Evolutionary conservation across 2,329 filamentous ascomycete genomes (phyloP).

Genomic region (Penicillium sp.): DNA sequence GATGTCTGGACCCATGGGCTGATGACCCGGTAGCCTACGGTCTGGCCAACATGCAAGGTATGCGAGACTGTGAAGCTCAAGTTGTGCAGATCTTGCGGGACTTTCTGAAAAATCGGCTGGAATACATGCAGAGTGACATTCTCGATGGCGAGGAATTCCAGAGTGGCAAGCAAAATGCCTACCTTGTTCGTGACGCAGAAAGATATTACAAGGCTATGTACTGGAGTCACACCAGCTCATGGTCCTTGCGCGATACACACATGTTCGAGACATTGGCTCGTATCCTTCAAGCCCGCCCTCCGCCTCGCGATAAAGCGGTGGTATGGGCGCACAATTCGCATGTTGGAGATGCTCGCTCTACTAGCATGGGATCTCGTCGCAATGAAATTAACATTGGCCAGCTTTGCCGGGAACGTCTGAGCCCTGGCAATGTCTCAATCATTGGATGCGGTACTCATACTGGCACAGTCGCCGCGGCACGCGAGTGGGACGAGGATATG

Average conservation of each 20-base stretch:
- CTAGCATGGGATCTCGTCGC: slow-evolving; percentile 46
- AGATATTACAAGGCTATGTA: slow-evolving; percentile 55
- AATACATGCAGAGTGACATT: slow-evolving; percentile 34
- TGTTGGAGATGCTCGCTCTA: slow-evolving; percentile 54
- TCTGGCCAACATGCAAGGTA: slow-evolving; percentile 40
- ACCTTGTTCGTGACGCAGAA: slow-evolving; percentile 50
- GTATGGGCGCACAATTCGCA: slow-evolving; percentile 57
- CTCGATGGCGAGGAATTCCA: slow-evolving; percentile 49
- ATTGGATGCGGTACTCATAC: slow-evolving; percentile 51
- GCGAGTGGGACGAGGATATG: slow-evolving; percentile 53
- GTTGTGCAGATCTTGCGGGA: slow-evolving; percentile 49
- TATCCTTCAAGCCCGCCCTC: slow-evolving; percentile 42
- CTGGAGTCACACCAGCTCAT: slow-evolving; percentile 48
- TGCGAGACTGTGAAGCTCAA: slow-evolving; percentile 47
- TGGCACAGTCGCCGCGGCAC: slow-evolving; percentile 53
- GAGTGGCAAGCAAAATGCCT: slow-evolving; percentile 52
- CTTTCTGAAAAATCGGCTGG: slow-evolving; percentile 43
- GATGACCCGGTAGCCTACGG: slow-evolving; percentile 52
- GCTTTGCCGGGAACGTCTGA: slow-evolving; percentile 49
- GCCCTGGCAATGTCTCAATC: slow-evolving; percentile 41
- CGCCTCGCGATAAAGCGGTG: slow-evolving; percentile 44
- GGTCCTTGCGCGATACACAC: slow-evolving; percentile 53
- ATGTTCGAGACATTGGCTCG: slow-evolving; percentile 52
- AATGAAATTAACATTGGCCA: slow-evolving; percentile 55
- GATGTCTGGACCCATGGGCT: slow-evolving; percentile 49